Percentiles rank a stretch among this genome's conserved stretches.
Evolutionary conservation across 1,139 yeast species (phyloP).

Genomic region (Kodamaea plutei): DNA sequence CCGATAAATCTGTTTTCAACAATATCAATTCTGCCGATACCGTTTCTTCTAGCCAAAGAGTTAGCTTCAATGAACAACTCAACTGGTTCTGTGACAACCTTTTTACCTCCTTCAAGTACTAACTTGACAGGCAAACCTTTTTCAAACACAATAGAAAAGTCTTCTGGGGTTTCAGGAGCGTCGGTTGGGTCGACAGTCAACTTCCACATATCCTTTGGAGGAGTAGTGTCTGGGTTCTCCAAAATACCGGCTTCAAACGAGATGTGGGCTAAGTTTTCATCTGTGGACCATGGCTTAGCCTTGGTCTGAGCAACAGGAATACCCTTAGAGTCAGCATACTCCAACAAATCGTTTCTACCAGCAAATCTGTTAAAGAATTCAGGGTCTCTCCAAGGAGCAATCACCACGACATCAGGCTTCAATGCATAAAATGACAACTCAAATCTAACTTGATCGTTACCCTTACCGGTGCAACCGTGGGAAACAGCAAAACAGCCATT

Average conservation of each 20-base stretch:
- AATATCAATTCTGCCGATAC: conserved; percentile 98
- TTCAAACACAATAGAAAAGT: conserved; percentile 73
- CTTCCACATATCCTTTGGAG: conserved; percentile 99
- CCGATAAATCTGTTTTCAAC: conserved; percentile 99
- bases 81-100: conserved; percentile 73
- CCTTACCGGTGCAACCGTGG: conserved; percentile 99
- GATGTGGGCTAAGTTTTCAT: conserved; percentile 97
- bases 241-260: conserved; percentile 98
- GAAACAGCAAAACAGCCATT: conserved; percentile 98
- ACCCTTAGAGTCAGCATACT: conserved; percentile 84
- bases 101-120: conserved; percentile 57
- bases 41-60: conserved; percentile 95
- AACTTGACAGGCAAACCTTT: conserved; percentile 87
- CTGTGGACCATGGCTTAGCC: conserved; percentile 99
- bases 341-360: conserved; percentile 93
- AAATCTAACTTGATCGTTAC: conserved; percentile 98
- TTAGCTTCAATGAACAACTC: conserved; percentile 91
- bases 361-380: conserved; percentile 92
- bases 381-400: conserved; percentile 99
- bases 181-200: conserved; percentile 92
- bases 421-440: conserved; percentile 95
- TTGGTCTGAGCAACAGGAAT: conserved; percentile 96
- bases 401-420: conserved; percentile 93
- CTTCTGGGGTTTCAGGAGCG: conserved; percentile 93
- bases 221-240: conserved; percentile 97